Evolutionary conservation across 2,329 filamentous ascomycete species (phyloP).

Genomic region (Chaetothyriales sp.): DNA sequence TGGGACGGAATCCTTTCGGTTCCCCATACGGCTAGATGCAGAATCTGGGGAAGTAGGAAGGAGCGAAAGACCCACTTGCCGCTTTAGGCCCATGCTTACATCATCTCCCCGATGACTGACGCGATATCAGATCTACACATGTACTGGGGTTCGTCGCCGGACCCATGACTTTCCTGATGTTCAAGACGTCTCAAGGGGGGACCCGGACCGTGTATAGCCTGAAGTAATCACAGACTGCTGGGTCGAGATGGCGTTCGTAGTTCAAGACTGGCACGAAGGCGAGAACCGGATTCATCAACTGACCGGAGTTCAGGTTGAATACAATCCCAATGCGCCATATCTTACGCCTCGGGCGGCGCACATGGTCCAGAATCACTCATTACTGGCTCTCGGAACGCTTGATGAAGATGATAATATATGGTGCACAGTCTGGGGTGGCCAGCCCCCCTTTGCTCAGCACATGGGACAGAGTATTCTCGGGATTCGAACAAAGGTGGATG

Average conservation of each 20-base stretch:
- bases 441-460: constrained; percentile 49
- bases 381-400: constrained; percentile 59
- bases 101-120: too few species aligned
- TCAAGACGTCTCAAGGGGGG: too few species aligned
- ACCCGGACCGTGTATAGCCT: too few species aligned
- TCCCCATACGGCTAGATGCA: too few species aligned
- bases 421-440: constrained; percentile 66
- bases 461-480: constrained; percentile 48
- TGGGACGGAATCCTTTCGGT: too few species aligned
- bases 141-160: too few species aligned
- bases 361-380: constrained; percentile 46
- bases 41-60: too few species aligned
- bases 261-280: constrained; percentile 45
- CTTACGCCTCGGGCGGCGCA: constrained; percentile 46
- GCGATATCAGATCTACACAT: too few species aligned
- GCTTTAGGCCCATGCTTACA: too few species aligned
- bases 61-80: too few species aligned
- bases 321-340: constrained; percentile 53
- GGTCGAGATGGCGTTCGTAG: constrained; percentile 5
- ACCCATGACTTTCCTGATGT: too few species aligned
- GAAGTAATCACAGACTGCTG: background rate
- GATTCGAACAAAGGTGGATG: constrained; percentile 46
- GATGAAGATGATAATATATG: constrained; percentile 46
- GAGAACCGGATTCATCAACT: constrained; percentile 50
- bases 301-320: constrained; percentile 39